Evolutionary conservation across 1,284 basidiomycete genomes (phyloP), one percentile per base, ranked within the genome.

Genomic region (Pascua sp.): DNA sequence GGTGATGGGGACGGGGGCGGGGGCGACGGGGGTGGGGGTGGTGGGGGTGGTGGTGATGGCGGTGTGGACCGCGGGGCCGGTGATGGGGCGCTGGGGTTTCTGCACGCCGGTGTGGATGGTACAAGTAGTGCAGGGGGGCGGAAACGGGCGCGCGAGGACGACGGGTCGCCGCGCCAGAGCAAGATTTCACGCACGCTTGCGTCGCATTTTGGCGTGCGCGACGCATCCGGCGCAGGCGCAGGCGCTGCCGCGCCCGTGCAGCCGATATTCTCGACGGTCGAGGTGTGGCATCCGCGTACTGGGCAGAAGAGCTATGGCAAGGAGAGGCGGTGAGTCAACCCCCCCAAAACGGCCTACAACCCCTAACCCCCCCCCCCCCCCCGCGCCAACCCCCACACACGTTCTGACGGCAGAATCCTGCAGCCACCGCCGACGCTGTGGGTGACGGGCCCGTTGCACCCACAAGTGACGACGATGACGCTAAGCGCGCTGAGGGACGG

Each of bases 301-400:
- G 71, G 62, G 13, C 72, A 75, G 57, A 76, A 75, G 63, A 71
- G 71, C 53, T 76, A 76, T 47, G 69, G 66, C 16, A 71, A 72
- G 48, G 74, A 76, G 53, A 53, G 68, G 48, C 60, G 74, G 74
- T 72, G 43, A 53, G 71, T 60, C 10, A 37, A 18, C 5, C 12
- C n/a, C n/a, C n/a, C n/a, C n/a, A n/a, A n/a, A n/a, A n/a, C n/a
- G n/a, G n/a, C n/a, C n/a, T n/a, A n/a, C n/a, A n/a, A n/a, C n/a
- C n/a, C n/a, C n/a, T n/a, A n/a, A n/a, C n/a, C n/a, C n/a, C n/a
- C n/a, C n/a, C n/a, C n/a, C n/a, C n/a, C n/a, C n/a, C n/a, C n/a
- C n/a, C n/a, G n/a, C n/a, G n/a, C n/a, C n/a, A n/a, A n/a, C n/a
- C n/a, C n/a, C n/a, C 24, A 32, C 24, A 32, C 24, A 32, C 24